These are phyloP conservation scores for Trichoderma sp. DNA, from an alignment of 2,329 filamentous ascomycete genomes.

Conservation along the genomic window DNA sequence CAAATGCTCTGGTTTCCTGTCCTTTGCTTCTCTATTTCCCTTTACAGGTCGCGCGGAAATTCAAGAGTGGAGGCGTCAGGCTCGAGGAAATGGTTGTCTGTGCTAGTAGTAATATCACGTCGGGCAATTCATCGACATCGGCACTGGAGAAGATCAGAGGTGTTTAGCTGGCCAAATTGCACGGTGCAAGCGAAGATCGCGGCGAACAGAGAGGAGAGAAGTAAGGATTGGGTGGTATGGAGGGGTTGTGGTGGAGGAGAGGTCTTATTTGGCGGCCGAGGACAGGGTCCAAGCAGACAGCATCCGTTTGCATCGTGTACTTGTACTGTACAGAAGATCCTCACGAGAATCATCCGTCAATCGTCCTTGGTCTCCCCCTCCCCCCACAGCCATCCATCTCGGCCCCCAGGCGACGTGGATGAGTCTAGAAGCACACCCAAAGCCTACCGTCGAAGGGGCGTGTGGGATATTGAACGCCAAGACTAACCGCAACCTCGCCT, in stretches of 20 bases:
- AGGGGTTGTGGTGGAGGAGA: constrained; percentile 34
- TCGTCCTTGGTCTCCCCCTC: constrained; percentile 11
- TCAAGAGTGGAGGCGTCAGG: constrained; percentile 33
- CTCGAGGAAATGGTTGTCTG: constrained; percentile 33
- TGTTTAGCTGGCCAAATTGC: constrained; percentile 31
- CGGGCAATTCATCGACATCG: constrained; percentile 34
- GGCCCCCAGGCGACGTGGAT: constrained; percentile 21
- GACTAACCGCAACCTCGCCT: constrained; percentile 16
- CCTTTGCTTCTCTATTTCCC: neutral
- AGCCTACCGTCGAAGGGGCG: constrained; percentile 7
- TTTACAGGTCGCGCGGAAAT: constrained; percentile 23
- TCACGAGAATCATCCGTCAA: constrained; percentile 23
- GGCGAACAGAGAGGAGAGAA: constrained; percentile 29
- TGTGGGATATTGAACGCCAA: constrained; percentile 20
- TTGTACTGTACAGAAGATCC: constrained; percentile 23
- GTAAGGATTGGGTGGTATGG: constrained; percentile 22
- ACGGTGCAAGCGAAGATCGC: constrained; percentile 32
- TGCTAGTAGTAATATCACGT: constrained; percentile 29
- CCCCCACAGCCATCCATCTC: constrained; percentile 24
- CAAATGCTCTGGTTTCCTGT: neutral
- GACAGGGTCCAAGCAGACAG: constrained; percentile 24
- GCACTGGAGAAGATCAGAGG: constrained; percentile 35
- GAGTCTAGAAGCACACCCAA: constrained; percentile 2
- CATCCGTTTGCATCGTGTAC: constrained; percentile 21
- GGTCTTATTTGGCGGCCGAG: constrained; percentile 36